Evolutionary conservation across 306 rosid genomes (phyloP), one percentile per base, ranked within the genome.

Genomic region (Macrotyloma uniflorum): DNA sequence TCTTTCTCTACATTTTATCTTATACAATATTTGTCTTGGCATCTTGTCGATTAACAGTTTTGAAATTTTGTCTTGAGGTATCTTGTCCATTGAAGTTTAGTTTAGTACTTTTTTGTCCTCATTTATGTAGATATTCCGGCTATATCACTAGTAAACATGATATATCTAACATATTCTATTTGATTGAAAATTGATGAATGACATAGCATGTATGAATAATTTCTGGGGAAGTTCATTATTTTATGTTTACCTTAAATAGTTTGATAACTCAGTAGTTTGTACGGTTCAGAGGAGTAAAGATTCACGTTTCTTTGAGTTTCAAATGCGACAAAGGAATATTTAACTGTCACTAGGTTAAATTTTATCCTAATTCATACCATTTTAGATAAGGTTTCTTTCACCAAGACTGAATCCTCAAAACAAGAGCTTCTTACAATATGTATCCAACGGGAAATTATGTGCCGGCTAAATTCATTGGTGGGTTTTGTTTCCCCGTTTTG

Each of bases 1-100:
- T 49, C 67, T 72, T 69, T 83, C 64, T 51, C 63, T 79, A 1
- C 47, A 19, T 36, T 55, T 30, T 13, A 15, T 68, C n/a, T 30
- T 32, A 6, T 32, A 32, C 35, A 5, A 32, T 32, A 5, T 32
- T 32, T 32, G 35, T 32, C 35, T 32, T 32, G 35, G 6, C 4
- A 22, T 42, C 5, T 45, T 15, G n/a, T 45, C 15, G 6, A 45
- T 14, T 46, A 42, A 42, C 47, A 42, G 47, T 43, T 12, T 12
- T 12, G 16, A 2, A 43, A 43, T 43, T 3, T 43, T 43, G 5
- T 12, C 47, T 43, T 43, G 0, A 8, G 45, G 45, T 40, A 13
- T 32, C 35, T 32, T 5, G 5, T 5, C 35, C 1, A 32, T 32
- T 32, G 35, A 32, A 32, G 35, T 32, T 32, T 32, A 32, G 35